phyloP scores from a whole-genome alignment of 2,329 filamentous ascomycete genomes.

The Talaromyces marneffei region DNA sequence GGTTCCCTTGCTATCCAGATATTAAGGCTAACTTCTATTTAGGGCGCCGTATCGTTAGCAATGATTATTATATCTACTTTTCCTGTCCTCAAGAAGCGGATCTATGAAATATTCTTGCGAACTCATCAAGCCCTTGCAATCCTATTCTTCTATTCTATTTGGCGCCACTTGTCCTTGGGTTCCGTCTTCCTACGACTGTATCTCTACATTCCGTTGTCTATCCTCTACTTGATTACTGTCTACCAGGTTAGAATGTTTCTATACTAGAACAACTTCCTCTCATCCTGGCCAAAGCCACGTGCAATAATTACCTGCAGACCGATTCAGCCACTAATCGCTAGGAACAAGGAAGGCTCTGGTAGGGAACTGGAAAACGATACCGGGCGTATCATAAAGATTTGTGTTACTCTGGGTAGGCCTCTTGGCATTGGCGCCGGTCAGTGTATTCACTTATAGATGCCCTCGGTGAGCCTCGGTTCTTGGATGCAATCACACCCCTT shows the following conservation, averaged over 20 bases:
- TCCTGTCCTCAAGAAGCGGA: constrained; percentile 18
- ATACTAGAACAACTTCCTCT: constrained; percentile 21
- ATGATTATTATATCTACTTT: constrained; percentile 20
- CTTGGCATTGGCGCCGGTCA: constrained; percentile 21
- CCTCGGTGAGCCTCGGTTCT: constrained; percentile 20
- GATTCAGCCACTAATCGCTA: not conserved
- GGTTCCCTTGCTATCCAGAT: not conserved
- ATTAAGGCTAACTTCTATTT: constrained; percentile 11
- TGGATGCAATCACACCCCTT: constrained; percentile 24
- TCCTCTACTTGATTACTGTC: constrained; percentile 17
- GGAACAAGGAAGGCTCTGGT: not conserved
- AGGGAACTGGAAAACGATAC: constrained; percentile 6
- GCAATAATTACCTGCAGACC: constrained; percentile 16
- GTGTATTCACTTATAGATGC: constrained; percentile 27
- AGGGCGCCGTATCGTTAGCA: constrained; percentile 17
- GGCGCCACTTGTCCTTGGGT: constrained; percentile 17
- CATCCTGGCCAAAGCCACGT: constrained; percentile 16
- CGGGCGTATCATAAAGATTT: constrained; percentile 16
- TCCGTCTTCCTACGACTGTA: constrained; percentile 16
- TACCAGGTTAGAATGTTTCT: constrained; percentile 19
- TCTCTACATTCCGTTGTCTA: constrained; percentile 17
- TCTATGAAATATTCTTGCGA: constrained; percentile 25
- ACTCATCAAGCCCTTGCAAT: constrained; percentile 19
- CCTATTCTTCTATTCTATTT: constrained; percentile 21
- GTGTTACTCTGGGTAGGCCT: constrained; percentile 19